Conservation (phyloP, 768 basidiomycete genomes). For the Pulveroboletus sp. region DNA sequence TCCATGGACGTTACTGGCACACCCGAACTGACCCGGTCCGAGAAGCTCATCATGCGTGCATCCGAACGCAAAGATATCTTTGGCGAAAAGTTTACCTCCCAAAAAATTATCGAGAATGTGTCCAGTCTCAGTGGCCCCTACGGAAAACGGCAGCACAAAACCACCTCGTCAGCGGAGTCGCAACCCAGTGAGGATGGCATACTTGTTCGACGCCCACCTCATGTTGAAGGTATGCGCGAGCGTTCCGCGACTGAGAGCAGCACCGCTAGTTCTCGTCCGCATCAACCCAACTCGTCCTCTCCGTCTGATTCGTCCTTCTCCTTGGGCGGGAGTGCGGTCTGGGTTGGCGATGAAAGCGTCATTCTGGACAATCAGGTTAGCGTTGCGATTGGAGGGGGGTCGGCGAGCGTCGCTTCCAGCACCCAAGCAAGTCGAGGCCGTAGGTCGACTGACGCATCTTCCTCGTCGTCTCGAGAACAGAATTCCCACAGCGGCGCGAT, state of each 20-base stretch:
- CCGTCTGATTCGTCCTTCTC: conserved; percentile 74
- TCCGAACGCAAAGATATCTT: conserved; percentile 93
- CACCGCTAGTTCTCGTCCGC: conserved; percentile 27
- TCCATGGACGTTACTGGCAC: conserved; percentile 80
- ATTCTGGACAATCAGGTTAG: conserved; percentile 41
- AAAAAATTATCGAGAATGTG: conserved; percentile 17
- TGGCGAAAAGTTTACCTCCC: conserved; percentile 65
- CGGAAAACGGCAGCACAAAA: conserved; percentile 37
- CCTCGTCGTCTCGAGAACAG: conserved; percentile 55
- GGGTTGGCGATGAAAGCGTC: conserved; percentile 74
- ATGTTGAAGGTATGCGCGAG: conserved; percentile 31
- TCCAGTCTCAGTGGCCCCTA: conserved; percentile 5
- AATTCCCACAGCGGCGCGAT: conserved; percentile 33
- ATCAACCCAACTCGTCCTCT: conserved; percentile 40
- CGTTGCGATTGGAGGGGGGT: conserved; percentile 38
- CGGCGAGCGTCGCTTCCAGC: conserved; percentile 37
- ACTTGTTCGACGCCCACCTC: conserved; percentile 36
- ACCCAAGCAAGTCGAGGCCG: conserved; percentile 47
- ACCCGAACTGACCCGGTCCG: conserved; percentile 71
- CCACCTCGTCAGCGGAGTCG: conserved; percentile 56
- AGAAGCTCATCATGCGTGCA: conserved; percentile 84
- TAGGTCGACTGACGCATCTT: conserved; percentile 70
- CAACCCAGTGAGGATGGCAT: conserved; percentile 67
- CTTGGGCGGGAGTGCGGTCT: conserved; percentile 75
- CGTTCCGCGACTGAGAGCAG: conserved; percentile 40